Evolutionary conservation across 2,329 filamentous ascomycete genomes (phyloP), one percentile per base, ranked within the genome.

Genomic region (Ascochyta fabae): DNA sequence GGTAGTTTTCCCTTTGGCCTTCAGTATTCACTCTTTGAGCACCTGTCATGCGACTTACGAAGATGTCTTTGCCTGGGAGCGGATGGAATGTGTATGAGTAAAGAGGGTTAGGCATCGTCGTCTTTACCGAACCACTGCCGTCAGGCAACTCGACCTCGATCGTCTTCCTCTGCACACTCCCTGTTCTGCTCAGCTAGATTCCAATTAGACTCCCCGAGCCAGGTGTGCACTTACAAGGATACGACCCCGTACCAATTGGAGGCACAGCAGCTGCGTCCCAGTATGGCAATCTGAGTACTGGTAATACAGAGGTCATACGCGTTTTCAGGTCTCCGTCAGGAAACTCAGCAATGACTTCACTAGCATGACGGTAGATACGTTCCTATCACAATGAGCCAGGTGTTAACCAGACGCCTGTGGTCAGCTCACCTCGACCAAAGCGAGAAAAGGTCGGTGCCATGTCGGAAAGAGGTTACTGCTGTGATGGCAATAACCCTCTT

Each of bases 401-500:
- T 40, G 12, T 35, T 4, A 4, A 4, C 15, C 22, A 29, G 4
- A 12, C 19, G 16, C 10, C 13, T 15, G 9, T 6, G 7, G 9
- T 4, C 10, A 33, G 44, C 52, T 13, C 47, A 84, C 82, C 77
- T 88, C 81, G 55, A 80, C 84, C 2, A 88, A 76, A 8, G 83
- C 79, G 39, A 94, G 78, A 72, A 94, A 95, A 1, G 91, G 89
- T 23, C 91, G 83, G 78, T 96, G 91, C 91, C 91, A 96, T 27
- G 87, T 84, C 19, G 88, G 84, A 69, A 96, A 94, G 13, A 95
- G 77, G 36, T 90, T 86, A 1, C 89, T 91, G 26, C 83, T 84
- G 73, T 96, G 91, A 10, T 84, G 83, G 70, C 91, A 96, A 69
- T 93, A 95, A 24, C 91, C 91, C 15, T 83, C 75, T 50, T 80